These are phyloP conservation scores for Candida arabinofermentans DNA, from an alignment of 805 yeast genomes.

Conservation along the genomic window DNA sequence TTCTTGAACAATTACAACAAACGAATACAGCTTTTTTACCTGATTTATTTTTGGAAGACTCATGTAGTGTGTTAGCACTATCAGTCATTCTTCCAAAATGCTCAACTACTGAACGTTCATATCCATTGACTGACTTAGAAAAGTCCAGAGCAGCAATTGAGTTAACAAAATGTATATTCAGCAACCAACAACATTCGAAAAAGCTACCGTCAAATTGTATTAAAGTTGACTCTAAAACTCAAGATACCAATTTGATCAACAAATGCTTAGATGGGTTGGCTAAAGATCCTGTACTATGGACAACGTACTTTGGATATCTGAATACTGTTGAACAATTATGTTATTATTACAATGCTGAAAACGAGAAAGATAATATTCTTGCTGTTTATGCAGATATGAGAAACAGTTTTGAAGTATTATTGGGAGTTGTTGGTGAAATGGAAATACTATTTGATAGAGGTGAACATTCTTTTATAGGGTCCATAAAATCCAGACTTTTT, in stretches of 20 bases:
- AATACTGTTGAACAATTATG: slow-evolving; percentile 16
- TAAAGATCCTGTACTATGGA: slow-evolving; percentile 19
- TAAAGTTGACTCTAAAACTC: background rate
- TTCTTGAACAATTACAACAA: slow-evolving; percentile 10
- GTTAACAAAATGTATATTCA: background rate
- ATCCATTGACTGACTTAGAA: background rate
- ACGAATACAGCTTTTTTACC: slow-evolving; percentile 2
- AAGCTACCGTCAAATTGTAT: slow-evolving; percentile 2
- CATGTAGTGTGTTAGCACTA: slow-evolving; percentile 15
- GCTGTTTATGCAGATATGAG: slow-evolving; percentile 10
- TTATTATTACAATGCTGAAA: slow-evolving; percentile 14
- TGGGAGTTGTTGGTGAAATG: slow-evolving; percentile 4
- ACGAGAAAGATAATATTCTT: slow-evolving; percentile 12
- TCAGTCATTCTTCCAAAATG: slow-evolving; percentile 9
- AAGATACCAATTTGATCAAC: background rate
- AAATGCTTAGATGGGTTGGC: slow-evolving; percentile 13
- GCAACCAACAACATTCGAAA: slow-evolving; percentile 3
- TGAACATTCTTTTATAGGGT: slow-evolving; percentile 2
- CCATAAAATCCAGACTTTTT: slow-evolving; percentile 4
- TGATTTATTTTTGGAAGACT: background rate
- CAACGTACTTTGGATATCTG: slow-evolving; percentile 20
- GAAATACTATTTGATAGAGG: background rate
- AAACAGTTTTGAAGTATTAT: slow-evolving; percentile 6
- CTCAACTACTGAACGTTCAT: slow-evolving; percentile 1
- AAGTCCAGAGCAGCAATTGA: slow-evolving; percentile 2